phyloP scores from a whole-genome alignment of 495 filamentous ascomycete genomes.

The Penicillium alfredii region DNA sequence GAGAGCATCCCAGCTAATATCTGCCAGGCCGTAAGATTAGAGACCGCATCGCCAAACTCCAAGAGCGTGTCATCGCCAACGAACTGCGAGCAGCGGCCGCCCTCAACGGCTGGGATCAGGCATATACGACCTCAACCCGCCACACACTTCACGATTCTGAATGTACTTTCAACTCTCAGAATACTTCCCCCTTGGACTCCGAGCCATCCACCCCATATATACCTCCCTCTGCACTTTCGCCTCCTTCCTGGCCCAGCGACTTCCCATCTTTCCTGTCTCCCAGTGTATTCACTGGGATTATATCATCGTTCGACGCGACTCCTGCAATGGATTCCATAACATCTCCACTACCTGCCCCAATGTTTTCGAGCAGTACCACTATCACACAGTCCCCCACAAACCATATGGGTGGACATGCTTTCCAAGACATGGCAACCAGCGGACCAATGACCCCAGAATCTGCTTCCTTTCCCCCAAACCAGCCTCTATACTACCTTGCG shows the following conservation, averaged over 20 bases:
- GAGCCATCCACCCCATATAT: conserved; percentile 7
- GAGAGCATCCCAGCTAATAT: background rate
- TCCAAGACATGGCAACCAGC: conserved; percentile 1
- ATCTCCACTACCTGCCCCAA: too few relatives aligned
- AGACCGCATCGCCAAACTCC: conserved; percentile 39
- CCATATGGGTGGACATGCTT: conserved; percentile 1
- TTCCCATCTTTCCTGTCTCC: background rate
- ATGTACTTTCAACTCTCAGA: background rate
- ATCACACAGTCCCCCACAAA: too few relatives aligned
- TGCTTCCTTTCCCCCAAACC: conserved; percentile 3
- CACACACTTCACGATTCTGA: background rate
- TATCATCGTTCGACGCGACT: background rate
- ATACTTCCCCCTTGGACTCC: background rate
- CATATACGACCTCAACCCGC: conserved; percentile 3
- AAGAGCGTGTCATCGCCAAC: conserved; percentile 39
- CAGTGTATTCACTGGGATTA: background rate
- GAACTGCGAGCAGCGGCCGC: conserved; percentile 33
- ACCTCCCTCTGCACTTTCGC: background rate
- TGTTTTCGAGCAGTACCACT: too few relatives aligned
- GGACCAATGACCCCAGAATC: too few relatives aligned
- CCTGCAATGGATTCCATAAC: background rate
- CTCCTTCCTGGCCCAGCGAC: conserved; percentile 5
- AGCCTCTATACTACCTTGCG: conserved; percentile 17
- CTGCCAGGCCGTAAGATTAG: conserved; percentile 34
- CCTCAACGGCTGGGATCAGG: conserved; percentile 28